Evolutionary conservation across 2,329 filamentous ascomycete genomes (phyloP).

Genomic region (Zymoseptoria pseudotritici): DNA sequence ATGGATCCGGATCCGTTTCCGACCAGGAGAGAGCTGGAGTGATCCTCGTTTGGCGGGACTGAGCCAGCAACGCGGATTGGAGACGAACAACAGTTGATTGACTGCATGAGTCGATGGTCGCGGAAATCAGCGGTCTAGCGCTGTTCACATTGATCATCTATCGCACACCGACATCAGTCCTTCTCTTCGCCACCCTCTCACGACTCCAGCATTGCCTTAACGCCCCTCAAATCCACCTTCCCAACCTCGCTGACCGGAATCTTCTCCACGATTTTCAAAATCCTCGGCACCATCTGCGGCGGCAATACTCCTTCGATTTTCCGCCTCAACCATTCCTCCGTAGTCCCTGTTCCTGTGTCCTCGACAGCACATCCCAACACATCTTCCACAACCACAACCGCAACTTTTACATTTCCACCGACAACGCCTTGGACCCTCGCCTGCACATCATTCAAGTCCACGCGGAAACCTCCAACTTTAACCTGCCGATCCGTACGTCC

Average conservation of each 20-base stretch:
- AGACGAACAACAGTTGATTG: neutral
- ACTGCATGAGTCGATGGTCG: neutral
- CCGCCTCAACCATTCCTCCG: neutral
- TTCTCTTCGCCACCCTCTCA: neutral
- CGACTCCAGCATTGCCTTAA: neutral
- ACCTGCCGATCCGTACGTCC: slow-evolving; percentile 1
- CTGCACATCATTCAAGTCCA: slow-evolving; percentile 4
- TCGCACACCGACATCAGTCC: neutral
- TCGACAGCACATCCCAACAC: slow-evolving; percentile 1
- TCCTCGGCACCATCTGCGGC: slow-evolving; percentile 1
- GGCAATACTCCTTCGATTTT: neutral
- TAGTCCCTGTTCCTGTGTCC: neutral
- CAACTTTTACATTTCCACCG: neutral
- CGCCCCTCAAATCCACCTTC: slow-evolving; percentile 1
- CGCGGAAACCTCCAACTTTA: neutral
- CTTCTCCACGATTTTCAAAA: neutral
- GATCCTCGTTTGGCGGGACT: too few relatives aligned
- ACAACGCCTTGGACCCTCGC: neutral
- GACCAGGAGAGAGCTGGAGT: neutral
- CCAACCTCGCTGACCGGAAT: slow-evolving; percentile 1
- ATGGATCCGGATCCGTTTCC: neutral
- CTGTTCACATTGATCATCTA: neutral
- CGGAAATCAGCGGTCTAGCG: too few relatives aligned
- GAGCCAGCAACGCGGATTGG: neutral
- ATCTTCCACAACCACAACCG: slow-evolving; percentile 1